Evolutionary conservation across 108 stramenopile species (phyloP), one percentile per base, ranked within the genome.

Genomic region (Nitzschia palea): DNA sequence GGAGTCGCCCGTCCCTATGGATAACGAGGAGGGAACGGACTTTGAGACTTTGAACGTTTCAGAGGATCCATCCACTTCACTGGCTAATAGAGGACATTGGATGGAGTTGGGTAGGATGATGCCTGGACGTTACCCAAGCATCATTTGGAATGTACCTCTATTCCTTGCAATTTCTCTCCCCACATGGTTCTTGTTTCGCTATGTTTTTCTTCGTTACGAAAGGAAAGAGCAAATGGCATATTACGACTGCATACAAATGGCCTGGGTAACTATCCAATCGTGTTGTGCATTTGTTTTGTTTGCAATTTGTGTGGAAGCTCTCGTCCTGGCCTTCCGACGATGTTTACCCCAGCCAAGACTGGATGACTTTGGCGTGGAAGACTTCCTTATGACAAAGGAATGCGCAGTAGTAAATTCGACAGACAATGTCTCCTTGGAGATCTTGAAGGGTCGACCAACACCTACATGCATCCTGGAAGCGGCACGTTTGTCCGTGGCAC

Each of bases 91-190:
- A n/a, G n/a, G n/a, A n/a, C n/a, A n/a, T n/a, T n/a, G n/a, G n/a
- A 30, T 64, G 22, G 65, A 67, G 35, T 18, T 67, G 10, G 65
- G 53, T 34, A 30, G 65, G 8, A 36, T 55, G 32, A 53, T 67
- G 32, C 65, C 65, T 34, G 51, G 34, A 3, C 53, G 53, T 31
- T 35, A 35, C 27, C 20, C 32, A 2, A 8, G 4, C 17, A 22
- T 55, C 3, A 6, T 2, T 31, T 29, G 36, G 53, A 67, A 67
- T 55, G 18, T 67, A 18, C 65, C 65, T 9, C 18, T 37, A 23
- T 53, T 55, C 22, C 20, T 55, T 31, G 52, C 33, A 18, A 50
- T 34, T 22, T 2, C 22, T 9, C 20, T 8, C 14, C 14, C 31
- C 9, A 22, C 31, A 31, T 57, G 55, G 55, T 8, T 57, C 31